Evolutionary conservation across 176 grass and related monocot species (phyloP), one percentile per base, ranked within the genome.

Genomic region (Aegilops umbellulata): DNA sequence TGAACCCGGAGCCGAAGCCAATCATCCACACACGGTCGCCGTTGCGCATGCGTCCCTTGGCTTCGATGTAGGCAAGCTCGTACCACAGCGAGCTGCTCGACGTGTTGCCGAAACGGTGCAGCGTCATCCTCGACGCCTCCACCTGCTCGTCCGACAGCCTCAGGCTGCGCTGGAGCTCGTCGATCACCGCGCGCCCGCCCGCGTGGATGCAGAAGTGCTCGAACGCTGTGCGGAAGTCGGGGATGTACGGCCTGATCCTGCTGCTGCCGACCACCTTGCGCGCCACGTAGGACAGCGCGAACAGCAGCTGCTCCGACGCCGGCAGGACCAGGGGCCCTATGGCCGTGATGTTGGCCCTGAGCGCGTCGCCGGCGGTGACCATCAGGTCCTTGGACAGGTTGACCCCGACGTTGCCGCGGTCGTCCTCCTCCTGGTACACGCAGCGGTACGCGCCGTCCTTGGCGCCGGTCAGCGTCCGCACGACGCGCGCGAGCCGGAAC

Each of bases 191-290:
- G 1, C 93, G 70, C 0, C 96, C 96, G 0, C 96, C 96, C 0
- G 96, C 96, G 82, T 98, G 96, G 76, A 98, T 94, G 92, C 93
- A 98, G 88, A 98, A 98, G 86, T 98, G 96, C 74, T 98, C 96
- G 86, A 98, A 98, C 58, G 96, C 96, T 49, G 78, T 83, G 69
- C 89, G 71, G 89, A 97, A 97, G 80, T 95, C 88, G 41, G 91
- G 91, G 86, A 95, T 89, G 80, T 90, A 92, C 14, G 80, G 75
- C 71, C 15, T 93, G 69, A 96, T 57, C 57, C 88, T 69, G 22
- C 66, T 36, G 60, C 41, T 75, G 73, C 82, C 65, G 14, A 90
- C 69, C 34, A 81, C 85, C 87, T 84, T 92, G 15, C 91, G 79
- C 76, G 80, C 82, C 19, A 83, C 79, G 78, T 84, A 86, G 46